Conservation (phyloP, 805 yeast genomes). For the Isabelozyma heimii region DNA sequence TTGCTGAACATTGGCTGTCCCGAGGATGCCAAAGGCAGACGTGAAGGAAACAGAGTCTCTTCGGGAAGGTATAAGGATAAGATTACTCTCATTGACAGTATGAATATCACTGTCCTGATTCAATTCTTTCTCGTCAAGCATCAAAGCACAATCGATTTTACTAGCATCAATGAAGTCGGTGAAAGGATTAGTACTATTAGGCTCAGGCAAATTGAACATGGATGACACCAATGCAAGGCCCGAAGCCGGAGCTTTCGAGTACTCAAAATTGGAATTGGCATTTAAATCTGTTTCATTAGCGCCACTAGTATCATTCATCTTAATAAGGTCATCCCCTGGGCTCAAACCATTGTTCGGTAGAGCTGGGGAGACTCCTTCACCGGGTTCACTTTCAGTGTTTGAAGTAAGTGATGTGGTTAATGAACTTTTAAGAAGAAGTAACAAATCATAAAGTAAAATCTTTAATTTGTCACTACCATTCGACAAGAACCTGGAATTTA, state of each 20-base stretch:
- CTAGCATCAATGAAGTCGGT: constrained; percentile 11
- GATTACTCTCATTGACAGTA: constrained; percentile 23
- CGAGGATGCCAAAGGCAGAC: constrained; percentile 12
- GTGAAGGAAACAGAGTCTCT: constrained; percentile 7
- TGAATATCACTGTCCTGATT: constrained; percentile 29
- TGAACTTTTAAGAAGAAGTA: constrained; percentile 49
- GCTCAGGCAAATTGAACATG: constrained; percentile 32
- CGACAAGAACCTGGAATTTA: constrained; percentile 41
- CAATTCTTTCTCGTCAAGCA: constrained; percentile 32
- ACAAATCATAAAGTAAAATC: constrained; percentile 57
- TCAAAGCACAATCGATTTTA: constrained; percentile 16
- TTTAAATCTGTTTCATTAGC: neutral
- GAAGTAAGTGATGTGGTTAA: constrained; percentile 18
- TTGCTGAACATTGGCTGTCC: neutral
- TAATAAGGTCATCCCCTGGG: neutral
- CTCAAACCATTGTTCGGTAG: neutral
- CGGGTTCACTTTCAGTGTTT: constrained; percentile 2
- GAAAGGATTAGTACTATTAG: constrained; percentile 18
- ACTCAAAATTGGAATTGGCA: neutral
- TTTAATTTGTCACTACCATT: constrained; percentile 44
- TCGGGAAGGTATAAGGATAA: constrained; percentile 17
- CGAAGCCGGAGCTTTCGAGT: neutral
- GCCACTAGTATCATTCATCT: neutral
- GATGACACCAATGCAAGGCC: constrained; percentile 1
- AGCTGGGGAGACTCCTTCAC: constrained; percentile 5